Evolutionary conservation across 2,329 filamentous ascomycete species (phyloP), one percentile per base, ranked within the genome.

Genomic region (Sporothrix phasma): DNA sequence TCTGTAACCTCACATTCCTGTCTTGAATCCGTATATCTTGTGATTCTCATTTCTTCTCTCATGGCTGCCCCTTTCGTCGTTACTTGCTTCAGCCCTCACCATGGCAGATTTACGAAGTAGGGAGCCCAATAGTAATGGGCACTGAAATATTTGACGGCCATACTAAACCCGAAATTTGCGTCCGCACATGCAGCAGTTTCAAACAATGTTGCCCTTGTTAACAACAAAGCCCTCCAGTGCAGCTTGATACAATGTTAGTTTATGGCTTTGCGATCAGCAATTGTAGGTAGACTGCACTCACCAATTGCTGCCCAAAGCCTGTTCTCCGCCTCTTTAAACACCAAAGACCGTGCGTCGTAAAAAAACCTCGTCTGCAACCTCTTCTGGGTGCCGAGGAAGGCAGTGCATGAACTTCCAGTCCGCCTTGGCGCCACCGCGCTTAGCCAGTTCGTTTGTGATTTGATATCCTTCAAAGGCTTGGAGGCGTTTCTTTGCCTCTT

Each of bases 351-450:
- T 0, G 84, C 81, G 56, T 90, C 87, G 76, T 97, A 97, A 73
- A 99, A n/a, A 97, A 1, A 99, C 92, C 72, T 94, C 92, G 72
- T 99, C 93, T 65, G 84, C 86, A 39, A 99, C 94, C 78, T 99
- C 94, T 75, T 99, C 93, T 0, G 84, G 84, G 73, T 99, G 92
- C 67, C 94, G 84, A 15, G 94, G 94, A 65, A 99, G 77, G 74
- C 94, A 99, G 79, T 99, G 94, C 94, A 99, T 97, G 75, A 99
- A 99, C 76, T 90, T 92, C 94, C 94, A 99, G 67, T 84, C 83
- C 15, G 88, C 81, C 74, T 94, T 96, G 47, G 94, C 94, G 22
- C 91, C 92, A 49, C 92, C 92, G 59, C 87, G 82, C 75, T 87
- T 84, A 1, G 92, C 93, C 69, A 99, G 80, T 49, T 94, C 89